Evolutionary conservation across 2,329 filamentous ascomycete genomes (phyloP).

Genomic region (Cadophora sp.): DNA sequence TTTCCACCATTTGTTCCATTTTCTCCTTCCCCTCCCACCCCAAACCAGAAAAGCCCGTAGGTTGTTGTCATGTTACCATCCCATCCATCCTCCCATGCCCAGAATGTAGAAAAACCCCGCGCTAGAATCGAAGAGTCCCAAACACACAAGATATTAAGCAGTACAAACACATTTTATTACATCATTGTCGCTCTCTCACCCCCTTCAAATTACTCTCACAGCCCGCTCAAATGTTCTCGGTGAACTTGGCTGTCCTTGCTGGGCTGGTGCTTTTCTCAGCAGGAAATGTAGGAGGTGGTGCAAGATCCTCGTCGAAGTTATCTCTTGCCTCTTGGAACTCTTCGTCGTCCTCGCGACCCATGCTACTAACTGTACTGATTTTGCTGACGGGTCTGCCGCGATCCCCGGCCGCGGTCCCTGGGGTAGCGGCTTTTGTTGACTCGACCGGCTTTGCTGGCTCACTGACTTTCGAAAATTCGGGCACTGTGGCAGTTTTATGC

Average conservation of each 20-base stretch:
- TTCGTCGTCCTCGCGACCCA: slow-evolving; percentile 43
- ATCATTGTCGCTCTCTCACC: background rate
- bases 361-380: slow-evolving; percentile 25
- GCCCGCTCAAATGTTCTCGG: slow-evolving; percentile 56
- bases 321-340: slow-evolving; percentile 59
- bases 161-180: background rate
- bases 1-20: background rate
- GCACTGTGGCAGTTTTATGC: background rate
- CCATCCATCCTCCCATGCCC: background rate
- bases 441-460: background rate
- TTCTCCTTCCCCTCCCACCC: background rate
- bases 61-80: background rate
- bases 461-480: slow-evolving; percentile 15
- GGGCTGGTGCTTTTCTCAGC: slow-evolving; percentile 55
- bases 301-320: slow-evolving; percentile 51
- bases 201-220: background rate
- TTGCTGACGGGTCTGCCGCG: slow-evolving; percentile 21
- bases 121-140: slow-evolving; percentile 12
- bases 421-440: background rate
- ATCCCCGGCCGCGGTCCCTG: slow-evolving; percentile 25
- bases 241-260: slow-evolving; percentile 63
- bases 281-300: slow-evolving; percentile 44
- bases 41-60: background rate
- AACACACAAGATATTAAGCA: background rate
- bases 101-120: background rate